Evolutionary conservation across 768 basidiomycete genomes (phyloP), one percentile per base, ranked within the genome.

Genomic region (Amanita brunnescens): DNA sequence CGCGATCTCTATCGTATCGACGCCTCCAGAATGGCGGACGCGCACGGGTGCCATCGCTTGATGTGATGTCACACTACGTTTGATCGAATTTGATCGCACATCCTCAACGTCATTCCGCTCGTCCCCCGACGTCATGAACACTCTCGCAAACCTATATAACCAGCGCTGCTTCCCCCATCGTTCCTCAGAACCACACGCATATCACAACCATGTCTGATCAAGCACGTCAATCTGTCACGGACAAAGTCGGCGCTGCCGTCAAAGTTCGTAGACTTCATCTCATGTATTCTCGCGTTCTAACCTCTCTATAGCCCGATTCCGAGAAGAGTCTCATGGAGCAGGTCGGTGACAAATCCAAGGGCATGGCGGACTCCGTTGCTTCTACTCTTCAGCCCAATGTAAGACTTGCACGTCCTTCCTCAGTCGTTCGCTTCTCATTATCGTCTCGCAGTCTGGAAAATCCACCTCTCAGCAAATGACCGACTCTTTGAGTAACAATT

Each of bases 1-100:
- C 51, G 84, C 76, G 33, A 92, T 67, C 42, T 90, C 75, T 51
- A 96, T 70, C 7, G 91, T 91, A 6, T 83, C 71, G 24, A 89
- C 80, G 26, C 93, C 93, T 61, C 84, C 79, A 12, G 93, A 88
- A 66, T 93, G 86, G 54, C 93, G 79, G 2, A 97, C 71, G 21
- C 93, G 84, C 34, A 95, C 57, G 39, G 80, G 77, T 6, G 81
- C 77, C 88, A 90, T 89, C 49, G 52, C 55, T 37, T 37, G 7
- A 13, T 9, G 35, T 24, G 29, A 21, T 14, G 20, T 24, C 35
- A 29, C 26, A 34, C 32, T 30, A n/a, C 44, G 20, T 18, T 33
- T 18, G 30, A 34, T 52, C 42, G 50, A 24, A 18, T 2, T 21
- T 23, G 32, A 41, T 50, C 18, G 18, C n/a, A n/a, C n/a, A n/a